Conservation (phyloP, 2,329 filamentous ascomycete genomes). For the Hypoxylon sp. region DNA sequence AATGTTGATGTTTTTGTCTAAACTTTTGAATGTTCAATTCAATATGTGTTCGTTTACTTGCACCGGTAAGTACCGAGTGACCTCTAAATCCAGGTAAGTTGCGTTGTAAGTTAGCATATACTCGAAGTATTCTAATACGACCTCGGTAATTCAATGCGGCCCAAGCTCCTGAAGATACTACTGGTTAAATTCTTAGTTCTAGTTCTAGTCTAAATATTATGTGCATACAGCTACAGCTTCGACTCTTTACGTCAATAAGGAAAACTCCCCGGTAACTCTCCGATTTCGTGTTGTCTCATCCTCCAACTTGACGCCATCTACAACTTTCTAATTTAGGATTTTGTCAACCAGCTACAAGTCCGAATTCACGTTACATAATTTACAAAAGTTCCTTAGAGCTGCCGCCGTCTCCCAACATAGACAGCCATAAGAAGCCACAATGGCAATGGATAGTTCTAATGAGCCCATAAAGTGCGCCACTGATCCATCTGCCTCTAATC, state of each 20-base stretch:
- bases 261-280: neutral
- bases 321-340: neutral
- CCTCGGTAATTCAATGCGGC: conserved; percentile 27
- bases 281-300: conserved; percentile 10
- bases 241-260: conserved; percentile 3
- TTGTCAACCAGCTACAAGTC: neutral
- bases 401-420: neutral
- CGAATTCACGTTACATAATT: neutral
- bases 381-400: neutral
- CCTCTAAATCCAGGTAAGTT: neutral
- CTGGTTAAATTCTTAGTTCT: neutral
- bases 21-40: no score
- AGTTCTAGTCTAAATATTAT: neutral
- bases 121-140: conserved; percentile 6
- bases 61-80: neutral
- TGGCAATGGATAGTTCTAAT: conserved; percentile 28
- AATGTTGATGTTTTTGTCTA: conserved; percentile 8
- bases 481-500: conserved; percentile 9
- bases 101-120: neutral
- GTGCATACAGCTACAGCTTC: neutral
- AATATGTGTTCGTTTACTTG: neutral
- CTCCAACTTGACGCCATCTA: neutral
- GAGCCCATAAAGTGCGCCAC: conserved; percentile 31
- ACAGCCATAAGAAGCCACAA: conserved; percentile 12
- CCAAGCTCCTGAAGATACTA: conserved; percentile 21